Percentiles rank a stretch among this genome's conserved stretches.
These are phyloP conservation scores for Alternaria burnsii DNA, from an alignment of 2,329 filamentous ascomycete genomes.

Conservation along the genomic window DNA sequence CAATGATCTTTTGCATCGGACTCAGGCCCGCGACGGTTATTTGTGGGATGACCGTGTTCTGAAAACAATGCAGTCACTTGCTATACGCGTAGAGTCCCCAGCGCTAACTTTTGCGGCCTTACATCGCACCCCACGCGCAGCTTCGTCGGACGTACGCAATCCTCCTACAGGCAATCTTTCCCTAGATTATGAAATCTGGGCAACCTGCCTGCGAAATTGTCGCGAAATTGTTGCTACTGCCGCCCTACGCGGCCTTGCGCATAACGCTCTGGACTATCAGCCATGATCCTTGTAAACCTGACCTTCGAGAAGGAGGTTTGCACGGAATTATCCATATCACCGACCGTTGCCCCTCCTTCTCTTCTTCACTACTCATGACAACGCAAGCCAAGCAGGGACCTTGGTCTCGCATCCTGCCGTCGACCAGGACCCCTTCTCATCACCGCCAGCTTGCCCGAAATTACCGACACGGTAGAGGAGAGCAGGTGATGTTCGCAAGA, in stretches of 20 bases:
- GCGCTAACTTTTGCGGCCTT: slow-evolving; percentile 11
- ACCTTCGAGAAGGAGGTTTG: slow-evolving; percentile 36
- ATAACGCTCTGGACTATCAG: slow-evolving; percentile 14
- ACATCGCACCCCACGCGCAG: neutral
- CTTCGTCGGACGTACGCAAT: slow-evolving; percentile 1
- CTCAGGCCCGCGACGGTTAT: slow-evolving; percentile 19
- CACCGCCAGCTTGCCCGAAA: slow-evolving; percentile 9
- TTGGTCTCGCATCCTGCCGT: slow-evolving; percentile 13
- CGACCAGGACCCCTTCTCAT: slow-evolving; percentile 19
- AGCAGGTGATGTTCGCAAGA: slow-evolving; percentile 6
- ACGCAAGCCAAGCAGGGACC: slow-evolving; percentile 17
- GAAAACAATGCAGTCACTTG: slow-evolving; percentile 20
- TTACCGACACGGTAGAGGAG: slow-evolving; percentile 11
- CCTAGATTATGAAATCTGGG: slow-evolving; percentile 7
- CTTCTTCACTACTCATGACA: slow-evolving; percentile 17
- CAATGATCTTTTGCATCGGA: slow-evolving; percentile 15
- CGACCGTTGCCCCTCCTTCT: slow-evolving; percentile 25
- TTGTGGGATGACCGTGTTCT: slow-evolving; percentile 12
- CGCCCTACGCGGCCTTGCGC: slow-evolving; percentile 28
- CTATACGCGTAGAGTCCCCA: slow-evolving; percentile 5
- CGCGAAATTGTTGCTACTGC: slow-evolving; percentile 4
- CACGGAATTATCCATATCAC: slow-evolving; percentile 27
- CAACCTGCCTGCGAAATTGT: slow-evolving; percentile 10
- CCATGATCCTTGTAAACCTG: slow-evolving; percentile 27
- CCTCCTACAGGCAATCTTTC: slow-evolving; percentile 2